These are phyloP conservation scores for Dioscorea cayenensis DNA, from an alignment of 116 monocot species.

Conservation along the genomic window DNA sequence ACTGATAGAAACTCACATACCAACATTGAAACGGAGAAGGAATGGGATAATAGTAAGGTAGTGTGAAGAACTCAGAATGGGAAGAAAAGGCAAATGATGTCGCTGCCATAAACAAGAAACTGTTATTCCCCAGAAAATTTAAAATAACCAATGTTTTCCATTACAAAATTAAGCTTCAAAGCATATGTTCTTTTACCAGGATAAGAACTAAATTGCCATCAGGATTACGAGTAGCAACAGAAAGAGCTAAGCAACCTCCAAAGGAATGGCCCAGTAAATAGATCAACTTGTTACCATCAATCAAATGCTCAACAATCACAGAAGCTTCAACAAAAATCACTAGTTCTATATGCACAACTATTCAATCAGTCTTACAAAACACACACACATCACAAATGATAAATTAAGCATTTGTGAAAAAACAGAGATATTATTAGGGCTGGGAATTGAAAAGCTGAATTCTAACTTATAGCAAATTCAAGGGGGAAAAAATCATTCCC, in stretches of 20 bases:
- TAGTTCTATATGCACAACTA: conserved; percentile 23
- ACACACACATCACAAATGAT: too few relatives aligned
- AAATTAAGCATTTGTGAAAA: too few relatives aligned
- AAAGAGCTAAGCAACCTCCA: conserved; percentile 57
- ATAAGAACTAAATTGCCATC: conserved; percentile 32
- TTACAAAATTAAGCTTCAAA: background rate
- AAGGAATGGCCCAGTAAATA: conserved; percentile 44
- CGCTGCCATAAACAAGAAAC: too few relatives aligned
- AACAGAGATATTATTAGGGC: too few relatives aligned
- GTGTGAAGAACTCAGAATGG: too few relatives aligned
- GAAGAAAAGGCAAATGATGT: too few relatives aligned
- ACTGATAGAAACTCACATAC: background rate
- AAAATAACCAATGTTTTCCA: background rate
- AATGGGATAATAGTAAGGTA: too few relatives aligned
- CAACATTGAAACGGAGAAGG: too few relatives aligned
- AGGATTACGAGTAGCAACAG: conserved; percentile 55
- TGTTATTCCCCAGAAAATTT: background rate
- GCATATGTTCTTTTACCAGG: conserved; percentile 29
- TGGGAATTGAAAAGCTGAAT: background rate
- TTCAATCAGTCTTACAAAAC: too few relatives aligned
- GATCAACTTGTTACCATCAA: conserved; percentile 24
- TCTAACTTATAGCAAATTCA: too few relatives aligned
- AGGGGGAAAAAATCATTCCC: too few relatives aligned
- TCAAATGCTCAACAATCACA: conserved; percentile 28
- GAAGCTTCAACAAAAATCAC: conserved; percentile 34